Evolutionary conservation across 164 flowering plant species (phyloP), one percentile per base, ranked within the genome.

Genomic region (Annona cherimola): DNA sequence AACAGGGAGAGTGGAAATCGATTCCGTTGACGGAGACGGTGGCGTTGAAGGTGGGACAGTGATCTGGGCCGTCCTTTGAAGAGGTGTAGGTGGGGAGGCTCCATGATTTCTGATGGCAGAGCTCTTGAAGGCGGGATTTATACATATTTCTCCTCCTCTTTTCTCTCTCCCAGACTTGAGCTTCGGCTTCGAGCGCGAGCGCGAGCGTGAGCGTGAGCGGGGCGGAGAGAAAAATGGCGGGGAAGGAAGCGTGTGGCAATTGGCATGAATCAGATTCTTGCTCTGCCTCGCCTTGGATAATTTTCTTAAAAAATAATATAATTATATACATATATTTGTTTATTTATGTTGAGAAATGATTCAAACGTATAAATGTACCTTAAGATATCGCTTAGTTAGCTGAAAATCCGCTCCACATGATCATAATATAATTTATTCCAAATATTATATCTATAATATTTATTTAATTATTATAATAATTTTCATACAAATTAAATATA

Each of bases 121-220:
- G 61, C 74, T 83, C 87, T 59, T 86, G 90, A 4, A 88, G 77
- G 70, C 66, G 76, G 35, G 81, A 57, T 69, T 88, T 88, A 79
- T 76, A 79, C 87, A 84, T 83, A 4, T 67, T 71, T 12, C 8
- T 41, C 71, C n/a, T 9, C 71, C 41, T 39, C 39, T 4, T 45
- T 59, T 67, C 69, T 5, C 57, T 6, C 19, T 45, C 14, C 0
- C 14, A 50, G 57, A 9, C n/a, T 3, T 45, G 0, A 50, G 57
- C 8, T 8, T 8, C 14, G 57, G 57, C 57, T 11, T n/a, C n/a
- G 57, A 16, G 57, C 14, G 2, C 57, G 16, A 50, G 8, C 14
- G 57, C 8, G 57, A 50, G 8, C 14, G 8, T 50, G 57, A 50
- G 57, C 8, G 57, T 2, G 57, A 50, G 57, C 8, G 57, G 0